Percentiles rank a stretch among this genome's conserved stretches.
Evolutionary conservation across 305 asterid species (phyloP).

Genomic region (Solanum hybrid): DNA sequence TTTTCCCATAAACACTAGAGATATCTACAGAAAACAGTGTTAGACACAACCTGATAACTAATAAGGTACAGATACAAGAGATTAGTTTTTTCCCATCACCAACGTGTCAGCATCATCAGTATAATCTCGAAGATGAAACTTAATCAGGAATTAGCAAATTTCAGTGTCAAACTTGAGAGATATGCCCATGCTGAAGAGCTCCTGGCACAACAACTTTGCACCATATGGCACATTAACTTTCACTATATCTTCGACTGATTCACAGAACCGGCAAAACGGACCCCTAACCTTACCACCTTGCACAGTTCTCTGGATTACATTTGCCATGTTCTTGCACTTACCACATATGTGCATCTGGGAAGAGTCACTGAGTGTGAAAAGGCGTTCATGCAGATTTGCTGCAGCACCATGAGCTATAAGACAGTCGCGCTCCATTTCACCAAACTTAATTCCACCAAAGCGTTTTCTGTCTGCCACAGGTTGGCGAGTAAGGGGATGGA

Average conservation of each 20-base stretch:
- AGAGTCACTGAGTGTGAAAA: slow-evolving; percentile 84
- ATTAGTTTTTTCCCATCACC: neutral
- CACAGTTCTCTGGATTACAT: slow-evolving; percentile 61
- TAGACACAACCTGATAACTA: neutral
- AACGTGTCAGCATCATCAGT: neutral
- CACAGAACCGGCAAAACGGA: slow-evolving; percentile 74
- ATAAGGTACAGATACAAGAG: neutral
- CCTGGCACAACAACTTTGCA: slow-evolving; percentile 80
- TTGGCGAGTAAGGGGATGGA: slow-evolving; percentile 94
- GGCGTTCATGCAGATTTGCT: slow-evolving; percentile 78
- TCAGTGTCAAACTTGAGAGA: slow-evolving; percentile 77
- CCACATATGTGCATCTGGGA: slow-evolving; percentile 82
- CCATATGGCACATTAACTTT: slow-evolving; percentile 83
- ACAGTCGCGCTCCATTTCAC: slow-evolving; percentile 95
- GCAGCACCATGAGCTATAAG: slow-evolving; percentile 91
- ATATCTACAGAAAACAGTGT: neutral
- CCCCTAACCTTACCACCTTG: slow-evolving; percentile 75
- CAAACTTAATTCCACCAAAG: slow-evolving; percentile 83
- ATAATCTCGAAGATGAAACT: neutral
- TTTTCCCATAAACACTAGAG: neutral
- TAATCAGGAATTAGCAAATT: slow-evolving; percentile 30
- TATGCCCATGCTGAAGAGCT: slow-evolving; percentile 90
- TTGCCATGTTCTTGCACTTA: slow-evolving; percentile 66
- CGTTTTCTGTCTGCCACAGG: slow-evolving; percentile 95
- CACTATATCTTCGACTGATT: slow-evolving; percentile 63